These are phyloP conservation scores for Rhododendron molle DNA, from an alignment of 148 eudicot genomes.

Conservation along the genomic window DNA sequence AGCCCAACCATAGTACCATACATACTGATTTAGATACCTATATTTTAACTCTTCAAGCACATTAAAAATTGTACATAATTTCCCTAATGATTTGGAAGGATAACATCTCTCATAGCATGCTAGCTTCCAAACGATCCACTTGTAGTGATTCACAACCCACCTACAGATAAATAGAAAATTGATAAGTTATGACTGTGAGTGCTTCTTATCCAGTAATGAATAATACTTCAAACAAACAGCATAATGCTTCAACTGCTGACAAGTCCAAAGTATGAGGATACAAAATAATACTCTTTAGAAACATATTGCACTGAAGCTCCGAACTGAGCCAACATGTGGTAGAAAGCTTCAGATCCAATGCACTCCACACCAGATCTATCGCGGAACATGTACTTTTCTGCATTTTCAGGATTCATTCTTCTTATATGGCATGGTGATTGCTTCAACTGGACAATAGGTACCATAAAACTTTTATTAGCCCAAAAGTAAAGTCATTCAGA, in stretches of 20 bases:
- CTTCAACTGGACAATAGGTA: slow-evolving; percentile 33
- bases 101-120: slow-evolving; percentile 81
- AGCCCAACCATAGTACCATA: not conserved
- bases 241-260: not conserved
- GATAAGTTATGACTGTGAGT: not conserved
- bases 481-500: not conserved
- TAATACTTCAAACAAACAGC: not conserved
- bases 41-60: slow-evolving; percentile 85
- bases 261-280: slow-evolving; percentile 3
- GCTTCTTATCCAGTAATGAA: not conserved
- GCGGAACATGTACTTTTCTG: slow-evolving; percentile 48
- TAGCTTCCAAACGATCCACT: slow-evolving; percentile 99
- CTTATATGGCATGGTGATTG: slow-evolving; percentile 47
- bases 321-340: slow-evolving; percentile 56
- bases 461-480: slow-evolving; percentile 12
- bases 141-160: slow-evolving; percentile 95
- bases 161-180: slow-evolving; percentile 29
- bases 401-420: slow-evolving; percentile 52
- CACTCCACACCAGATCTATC: slow-evolving; percentile 37
- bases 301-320: slow-evolving; percentile 61
- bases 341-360: slow-evolving; percentile 63
- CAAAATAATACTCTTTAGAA: slow-evolving; percentile 60
- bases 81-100: slow-evolving; percentile 44
- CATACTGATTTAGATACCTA: slow-evolving; percentile 40
- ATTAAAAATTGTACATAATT: slow-evolving; percentile 48